Percentiles rank a stretch among this genome's conserved stretches.
Evolutionary conservation across 352 stramenopile genomes (phyloP).

Genomic region (Phytophthora ohioensis): DNA sequence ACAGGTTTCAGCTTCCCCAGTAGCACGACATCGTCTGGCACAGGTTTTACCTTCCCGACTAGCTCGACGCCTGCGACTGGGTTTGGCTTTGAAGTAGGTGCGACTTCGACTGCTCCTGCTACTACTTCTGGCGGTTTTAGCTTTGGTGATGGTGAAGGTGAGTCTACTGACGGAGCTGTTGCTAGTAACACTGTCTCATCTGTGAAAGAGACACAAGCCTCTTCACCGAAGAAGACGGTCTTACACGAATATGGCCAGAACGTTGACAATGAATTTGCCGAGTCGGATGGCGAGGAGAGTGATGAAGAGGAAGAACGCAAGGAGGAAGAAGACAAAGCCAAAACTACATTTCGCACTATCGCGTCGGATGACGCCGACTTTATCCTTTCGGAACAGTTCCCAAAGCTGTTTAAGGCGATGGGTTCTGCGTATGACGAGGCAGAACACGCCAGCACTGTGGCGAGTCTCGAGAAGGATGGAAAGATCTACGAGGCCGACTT

Average conservation of each 20-base stretch:
- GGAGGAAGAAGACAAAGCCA: slow-evolving; percentile 68
- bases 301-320: slow-evolving; percentile 72
- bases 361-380: slow-evolving; percentile 34
- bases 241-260: slow-evolving; percentile 65
- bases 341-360: slow-evolving; percentile 52
- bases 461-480: slow-evolving; percentile 57
- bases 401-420: slow-evolving; percentile 66
- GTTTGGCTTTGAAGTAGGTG: slow-evolving; percentile 13
- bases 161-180: background rate
- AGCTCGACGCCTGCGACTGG: slow-evolving; percentile 19
- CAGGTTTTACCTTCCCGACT: slow-evolving; percentile 32
- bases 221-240: slow-evolving; percentile 6
- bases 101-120: slow-evolving; percentile 5
- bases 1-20: slow-evolving; percentile 17
- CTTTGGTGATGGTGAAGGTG: slow-evolving; percentile 9
- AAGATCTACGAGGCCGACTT: slow-evolving; percentile 65
- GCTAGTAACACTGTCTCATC: no score
- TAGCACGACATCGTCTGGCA: slow-evolving; percentile 5
- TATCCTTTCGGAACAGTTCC: slow-evolving; percentile 53
- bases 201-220: no score
- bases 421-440: slow-evolving; percentile 68
- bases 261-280: slow-evolving; percentile 68
- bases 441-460: slow-evolving; percentile 50
- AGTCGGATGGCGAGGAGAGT: slow-evolving; percentile 55
- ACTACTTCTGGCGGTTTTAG: no score